Evolutionary conservation across 371 early-diverging fungal genomes (phyloP).

Genomic region (Rhizopus arrhizus): DNA sequence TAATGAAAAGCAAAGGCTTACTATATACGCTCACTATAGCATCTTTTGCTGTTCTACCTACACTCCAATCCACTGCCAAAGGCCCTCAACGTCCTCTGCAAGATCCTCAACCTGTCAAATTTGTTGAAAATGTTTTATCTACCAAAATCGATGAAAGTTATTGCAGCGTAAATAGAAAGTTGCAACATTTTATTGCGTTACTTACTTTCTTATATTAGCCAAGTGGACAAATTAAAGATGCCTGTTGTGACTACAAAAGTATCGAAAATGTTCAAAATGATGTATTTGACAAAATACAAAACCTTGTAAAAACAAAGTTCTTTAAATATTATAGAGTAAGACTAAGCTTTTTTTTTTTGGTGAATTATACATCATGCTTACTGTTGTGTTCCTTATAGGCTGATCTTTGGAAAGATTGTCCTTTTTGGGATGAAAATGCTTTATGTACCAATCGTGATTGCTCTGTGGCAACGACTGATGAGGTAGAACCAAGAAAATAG

Average conservation of each 20-base stretch:
- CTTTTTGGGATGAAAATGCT: constrained; percentile 87
- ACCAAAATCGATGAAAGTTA: constrained; percentile 32
- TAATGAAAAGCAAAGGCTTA: not conserved
- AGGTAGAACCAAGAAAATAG: constrained; percentile 44
- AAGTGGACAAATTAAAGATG: constrained; percentile 74
- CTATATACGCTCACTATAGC: not conserved
- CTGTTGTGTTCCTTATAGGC: constrained; percentile 51
- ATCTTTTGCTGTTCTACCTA: constrained; percentile 14
- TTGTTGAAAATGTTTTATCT: constrained; percentile 39
- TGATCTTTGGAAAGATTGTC: constrained; percentile 88
- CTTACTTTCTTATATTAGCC: constrained; percentile 46
- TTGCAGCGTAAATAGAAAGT: constrained; percentile 41
- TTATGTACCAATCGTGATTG: constrained; percentile 88
- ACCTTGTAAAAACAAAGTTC: constrained; percentile 80
- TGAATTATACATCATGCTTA: not conserved
- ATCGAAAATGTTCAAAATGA: constrained; percentile 75
- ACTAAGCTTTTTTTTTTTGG: not conserved
- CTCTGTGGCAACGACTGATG: constrained; percentile 81
- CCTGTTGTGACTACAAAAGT: constrained; percentile 82
- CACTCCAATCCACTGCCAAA: constrained; percentile 15
- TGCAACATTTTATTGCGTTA: not conserved
- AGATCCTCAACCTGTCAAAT: constrained; percentile 38
- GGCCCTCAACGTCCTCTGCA: constrained; percentile 28
- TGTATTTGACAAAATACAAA: constrained; percentile 64
- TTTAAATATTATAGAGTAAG: constrained; percentile 87